A percentile compares a stretch with the other conserved stretches of the same genome.
Conservation (phyloP, 2,329 filamentous ascomycete species). For the Colletotrichum euphorbiae region DNA sequence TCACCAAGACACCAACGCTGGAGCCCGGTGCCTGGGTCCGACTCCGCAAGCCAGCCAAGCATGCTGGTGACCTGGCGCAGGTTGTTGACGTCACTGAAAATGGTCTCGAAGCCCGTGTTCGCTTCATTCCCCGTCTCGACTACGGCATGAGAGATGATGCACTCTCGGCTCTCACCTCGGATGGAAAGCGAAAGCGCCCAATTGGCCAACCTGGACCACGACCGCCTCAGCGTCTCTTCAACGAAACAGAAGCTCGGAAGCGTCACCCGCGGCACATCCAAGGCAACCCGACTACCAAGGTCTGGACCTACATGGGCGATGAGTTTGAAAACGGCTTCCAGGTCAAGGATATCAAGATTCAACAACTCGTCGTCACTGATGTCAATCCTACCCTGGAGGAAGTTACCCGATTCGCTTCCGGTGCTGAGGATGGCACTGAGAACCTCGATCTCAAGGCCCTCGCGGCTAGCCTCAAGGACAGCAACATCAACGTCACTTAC, state of each 20-base stretch:
- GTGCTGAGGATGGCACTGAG: conserved; percentile 90
- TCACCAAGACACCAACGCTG: conserved; percentile 86
- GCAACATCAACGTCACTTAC: conserved; percentile 83
- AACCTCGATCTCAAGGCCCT: conserved; percentile 93
- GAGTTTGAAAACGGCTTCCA: conserved; percentile 94
- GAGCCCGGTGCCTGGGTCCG: conserved; percentile 93
- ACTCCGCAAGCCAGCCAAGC: conserved; percentile 81
- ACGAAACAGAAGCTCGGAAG: conserved; percentile 91
- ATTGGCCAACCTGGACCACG: conserved; percentile 70
- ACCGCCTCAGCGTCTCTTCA: conserved; percentile 91
- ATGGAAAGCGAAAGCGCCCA: conserved; percentile 84
- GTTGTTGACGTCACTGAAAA: conserved; percentile 94
- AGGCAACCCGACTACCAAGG: conserved; percentile 80
- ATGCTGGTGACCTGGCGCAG: conserved; percentile 90
- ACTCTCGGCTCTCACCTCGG: conserved; percentile 57
- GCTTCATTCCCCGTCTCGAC: conserved; percentile 90
- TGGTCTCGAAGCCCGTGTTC: conserved; percentile 86
- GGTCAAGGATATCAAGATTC: conserved; percentile 92
- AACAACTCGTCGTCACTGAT: conserved; percentile 84
- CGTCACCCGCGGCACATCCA: conserved; percentile 74
- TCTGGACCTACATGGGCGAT: conserved; percentile 87
- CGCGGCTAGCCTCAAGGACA: conserved; percentile 88
- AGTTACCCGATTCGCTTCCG: conserved; percentile 91
- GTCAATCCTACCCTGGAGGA: conserved; percentile 95
- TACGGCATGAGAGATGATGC: conserved; percentile 88